Conservation (phyloP, 345 rosid genomes). For the Lumnitzera racemosa region DNA sequence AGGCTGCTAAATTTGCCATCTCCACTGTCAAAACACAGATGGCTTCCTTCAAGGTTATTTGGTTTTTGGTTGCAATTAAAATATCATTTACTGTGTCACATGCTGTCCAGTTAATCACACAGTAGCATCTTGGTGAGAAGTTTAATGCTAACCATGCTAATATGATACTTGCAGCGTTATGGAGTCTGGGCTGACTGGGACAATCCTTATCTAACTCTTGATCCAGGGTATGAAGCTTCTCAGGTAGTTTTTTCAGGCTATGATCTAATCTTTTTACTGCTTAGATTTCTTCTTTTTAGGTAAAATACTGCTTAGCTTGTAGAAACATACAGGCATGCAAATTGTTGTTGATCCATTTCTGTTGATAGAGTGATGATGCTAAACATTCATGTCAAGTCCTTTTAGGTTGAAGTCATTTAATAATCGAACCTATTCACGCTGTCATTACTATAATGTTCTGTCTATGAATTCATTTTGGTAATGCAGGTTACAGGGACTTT, state of each 20-base stretch:
- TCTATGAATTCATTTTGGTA: constrained; percentile 1
- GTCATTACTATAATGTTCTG: too few relatives aligned
- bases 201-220: constrained; percentile 77
- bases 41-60: constrained; percentile 81
- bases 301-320: too few relatives aligned
- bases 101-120: not conserved
- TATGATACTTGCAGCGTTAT: constrained; percentile 56
- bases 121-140: not conserved
- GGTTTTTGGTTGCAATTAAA: not conserved
- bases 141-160: not conserved
- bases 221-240: constrained; percentile 93
- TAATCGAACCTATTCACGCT: too few relatives aligned
- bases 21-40: constrained; percentile 92
- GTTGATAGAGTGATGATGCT: too few relatives aligned
- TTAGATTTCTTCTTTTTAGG: too few relatives aligned
- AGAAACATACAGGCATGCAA: too few relatives aligned
- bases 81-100: not conserved
- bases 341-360: too few relatives aligned
- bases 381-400: too few relatives aligned
- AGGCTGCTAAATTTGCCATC: constrained; percentile 89
- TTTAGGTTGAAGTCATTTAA: too few relatives aligned
- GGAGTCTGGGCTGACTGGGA: constrained; percentile 98
- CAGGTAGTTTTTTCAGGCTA: constrained; percentile 43
- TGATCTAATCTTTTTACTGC: too few relatives aligned
- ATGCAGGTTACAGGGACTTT: constrained; percentile 11